phyloP scores from a whole-genome alignment of 1,284 basidiomycete genomes.

The Singerocomus inundabilis region DNA sequence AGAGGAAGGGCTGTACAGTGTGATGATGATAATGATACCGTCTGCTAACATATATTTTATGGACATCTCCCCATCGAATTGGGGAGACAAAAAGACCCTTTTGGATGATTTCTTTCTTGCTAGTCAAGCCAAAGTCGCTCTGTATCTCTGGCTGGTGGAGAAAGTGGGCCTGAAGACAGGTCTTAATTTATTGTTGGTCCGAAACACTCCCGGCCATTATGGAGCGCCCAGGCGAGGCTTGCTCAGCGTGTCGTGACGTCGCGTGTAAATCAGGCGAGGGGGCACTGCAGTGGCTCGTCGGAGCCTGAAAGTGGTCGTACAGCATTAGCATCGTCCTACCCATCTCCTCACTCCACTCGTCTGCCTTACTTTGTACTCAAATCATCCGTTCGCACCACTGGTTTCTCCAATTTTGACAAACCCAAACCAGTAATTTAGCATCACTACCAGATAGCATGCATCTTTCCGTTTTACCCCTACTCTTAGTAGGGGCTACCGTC shows the following conservation, averaged over 20 bases:
- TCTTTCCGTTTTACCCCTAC: conserved; percentile 27
- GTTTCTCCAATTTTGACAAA: not conserved
- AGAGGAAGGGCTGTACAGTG: not conserved
- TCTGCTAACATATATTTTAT: too few relatives aligned
- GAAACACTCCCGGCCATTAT: too few relatives aligned
- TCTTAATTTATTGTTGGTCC: not conserved
- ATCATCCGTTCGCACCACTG: conserved; percentile 1
- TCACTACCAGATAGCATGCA: conserved; percentile 18
- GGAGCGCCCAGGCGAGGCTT: too few relatives aligned
- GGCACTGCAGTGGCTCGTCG: conserved; percentile 11
- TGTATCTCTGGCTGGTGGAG: too few relatives aligned
- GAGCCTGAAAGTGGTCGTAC: conserved; percentile 20
- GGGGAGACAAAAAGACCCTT: too few relatives aligned
- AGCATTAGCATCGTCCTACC: conserved; percentile 7
- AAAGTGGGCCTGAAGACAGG: too few relatives aligned
- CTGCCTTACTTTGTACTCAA: conserved; percentile 1
- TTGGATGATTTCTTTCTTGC: too few relatives aligned
- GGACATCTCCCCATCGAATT: too few relatives aligned
- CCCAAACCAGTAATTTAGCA: not conserved
- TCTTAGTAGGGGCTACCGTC: conserved; percentile 26
- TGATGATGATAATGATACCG: too few relatives aligned
- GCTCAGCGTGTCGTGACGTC: not conserved
- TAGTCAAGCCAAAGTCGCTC: too few relatives aligned
- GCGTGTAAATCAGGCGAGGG: not conserved
- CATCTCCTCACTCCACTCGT: not conserved